Evolutionary conservation across 2,329 filamentous ascomycete species (phyloP), one percentile per base, ranked within the genome.

Genomic region (Talaromyces sp.): DNA sequence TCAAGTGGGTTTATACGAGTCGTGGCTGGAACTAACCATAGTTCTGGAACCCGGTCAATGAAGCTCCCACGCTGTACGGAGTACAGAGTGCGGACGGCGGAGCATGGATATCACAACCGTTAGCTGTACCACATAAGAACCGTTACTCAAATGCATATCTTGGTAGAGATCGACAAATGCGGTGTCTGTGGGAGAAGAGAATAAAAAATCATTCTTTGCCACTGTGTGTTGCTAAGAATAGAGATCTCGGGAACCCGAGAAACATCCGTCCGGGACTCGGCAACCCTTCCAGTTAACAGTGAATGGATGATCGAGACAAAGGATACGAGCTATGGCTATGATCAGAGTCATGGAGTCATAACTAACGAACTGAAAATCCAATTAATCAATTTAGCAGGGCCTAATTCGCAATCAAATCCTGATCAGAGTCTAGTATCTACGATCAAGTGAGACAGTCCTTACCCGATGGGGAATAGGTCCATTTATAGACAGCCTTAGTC

Each of bases 401-500:
- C 5, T 33, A 33, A 35, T 48, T 35, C 45, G 45, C 4, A 25
- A 35, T 35, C 11, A 43, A 48, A 48, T 46, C 15, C 22, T 46
- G 25, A n/a, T 48, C 9, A 10, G 17, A 17, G 25, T 17, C 19
- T 37, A 11, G 33, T 10, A 52, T 7, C 22, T 17, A 41, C 15
- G 5, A 37, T 10, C 10, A 52, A 52, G 28, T 52, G 48, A 52
- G 48, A 52, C 48, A 52, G 33, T 37, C 48, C 48, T 52, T 52
- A 52, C 48, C 48, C 15, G 15, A 52, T 52, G 13, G 25, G 22
- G 48, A 37, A 33, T 52, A 52, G 33, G 3, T 15, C 11, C 19
- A n/a, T 52, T 7, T 36, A 33, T 39, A 17, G 48, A 51, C 33
- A 33, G 48, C 35, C 35, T 25, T n/a, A 41, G 15, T 17, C 19